phyloP scores from a whole-genome alignment of 176 grass and related monocot species.

The Canna indica region DNA sequence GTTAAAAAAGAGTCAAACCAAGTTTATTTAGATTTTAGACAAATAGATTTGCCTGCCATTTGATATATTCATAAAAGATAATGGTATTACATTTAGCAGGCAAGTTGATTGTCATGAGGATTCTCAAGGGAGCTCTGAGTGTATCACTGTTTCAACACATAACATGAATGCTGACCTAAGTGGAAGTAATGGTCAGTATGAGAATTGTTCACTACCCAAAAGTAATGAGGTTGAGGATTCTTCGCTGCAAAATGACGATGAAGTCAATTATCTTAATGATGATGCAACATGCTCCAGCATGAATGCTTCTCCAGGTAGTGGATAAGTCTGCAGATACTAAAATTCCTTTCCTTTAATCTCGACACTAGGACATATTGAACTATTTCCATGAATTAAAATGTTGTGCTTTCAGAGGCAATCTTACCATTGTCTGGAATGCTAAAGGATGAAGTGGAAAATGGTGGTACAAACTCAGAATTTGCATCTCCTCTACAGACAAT shows the following conservation, averaged over 20 bases:
- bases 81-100: conserved; percentile 25
- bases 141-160: conserved; percentile 21
- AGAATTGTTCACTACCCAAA: conserved; percentile 19
- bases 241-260: conserved; percentile 13
- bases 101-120: conserved; percentile 20
- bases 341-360: background rate
- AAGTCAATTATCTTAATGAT: conserved; percentile 23
- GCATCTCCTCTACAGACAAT: conserved; percentile 58
- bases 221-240: conserved; percentile 6
- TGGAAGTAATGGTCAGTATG: conserved; percentile 14
- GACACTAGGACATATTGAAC: background rate
- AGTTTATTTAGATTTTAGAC: background rate
- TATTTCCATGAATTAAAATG: background rate
- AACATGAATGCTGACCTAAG: conserved; percentile 6
- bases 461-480: conserved; percentile 32
- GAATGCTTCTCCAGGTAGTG: conserved; percentile 32
- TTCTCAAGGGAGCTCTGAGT: conserved; percentile 16
- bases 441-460: conserved; percentile 14
- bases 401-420: conserved; percentile 20
- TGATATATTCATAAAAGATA: conserved; percentile 20
- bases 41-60: background rate
- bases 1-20: conserved; percentile 30
- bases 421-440: conserved; percentile 25
- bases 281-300: conserved; percentile 21
- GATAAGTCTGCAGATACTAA: conserved; percentile 17